Percentiles rank a stretch among this genome's conserved stretches.
These are phyloP conservation scores for Kalmusia sp. DNA, from an alignment of 2,329 filamentous ascomycete genomes.

Conservation along the genomic window DNA sequence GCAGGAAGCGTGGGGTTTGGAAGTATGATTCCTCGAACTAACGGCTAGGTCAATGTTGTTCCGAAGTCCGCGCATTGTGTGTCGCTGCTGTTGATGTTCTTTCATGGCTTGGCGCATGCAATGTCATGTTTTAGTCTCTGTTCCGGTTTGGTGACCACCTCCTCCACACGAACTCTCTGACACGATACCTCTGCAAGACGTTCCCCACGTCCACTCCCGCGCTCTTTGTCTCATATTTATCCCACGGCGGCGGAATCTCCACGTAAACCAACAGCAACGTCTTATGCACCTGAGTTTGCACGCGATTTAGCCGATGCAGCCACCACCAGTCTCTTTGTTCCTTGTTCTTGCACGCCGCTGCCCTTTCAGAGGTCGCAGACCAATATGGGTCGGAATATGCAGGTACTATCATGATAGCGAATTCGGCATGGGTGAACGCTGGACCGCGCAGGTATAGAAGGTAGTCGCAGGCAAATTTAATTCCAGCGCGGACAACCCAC, in stretches of 20 bases:
- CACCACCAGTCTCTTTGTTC: slow-evolving; percentile 72
- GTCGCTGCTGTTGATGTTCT: background rate
- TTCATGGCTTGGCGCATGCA: background rate
- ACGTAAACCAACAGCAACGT: slow-evolving; percentile 90
- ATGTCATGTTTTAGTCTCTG: slow-evolving; percentile 55
- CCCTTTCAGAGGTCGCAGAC: slow-evolving; percentile 57
- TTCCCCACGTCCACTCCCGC: slow-evolving; percentile 63
- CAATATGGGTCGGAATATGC: slow-evolving; percentile 80
- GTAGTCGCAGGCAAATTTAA: slow-evolving; percentile 95
- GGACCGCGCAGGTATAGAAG: slow-evolving; percentile 93
- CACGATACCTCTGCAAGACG: slow-evolving; percentile 72
- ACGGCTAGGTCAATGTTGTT: background rate
- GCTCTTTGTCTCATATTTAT: slow-evolving; percentile 51
- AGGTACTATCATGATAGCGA: slow-evolving; percentile 83
- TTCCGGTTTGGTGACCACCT: slow-evolving; percentile 87
- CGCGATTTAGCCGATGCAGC: slow-evolving; percentile 88
- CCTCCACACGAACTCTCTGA: slow-evolving; percentile 81
- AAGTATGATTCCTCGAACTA: background rate
- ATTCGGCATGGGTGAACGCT: slow-evolving; percentile 94
- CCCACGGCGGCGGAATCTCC: slow-evolving; percentile 77
- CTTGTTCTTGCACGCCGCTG: slow-evolving; percentile 61
- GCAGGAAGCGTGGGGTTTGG: background rate
- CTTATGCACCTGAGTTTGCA: slow-evolving; percentile 89
- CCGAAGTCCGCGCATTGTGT: background rate
- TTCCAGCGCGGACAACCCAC: slow-evolving; percentile 90